Evolutionary conservation across 176 grass and related monocot genomes (phyloP), one percentile per base, ranked within the genome.

Genomic region (Juncus effusus): DNA sequence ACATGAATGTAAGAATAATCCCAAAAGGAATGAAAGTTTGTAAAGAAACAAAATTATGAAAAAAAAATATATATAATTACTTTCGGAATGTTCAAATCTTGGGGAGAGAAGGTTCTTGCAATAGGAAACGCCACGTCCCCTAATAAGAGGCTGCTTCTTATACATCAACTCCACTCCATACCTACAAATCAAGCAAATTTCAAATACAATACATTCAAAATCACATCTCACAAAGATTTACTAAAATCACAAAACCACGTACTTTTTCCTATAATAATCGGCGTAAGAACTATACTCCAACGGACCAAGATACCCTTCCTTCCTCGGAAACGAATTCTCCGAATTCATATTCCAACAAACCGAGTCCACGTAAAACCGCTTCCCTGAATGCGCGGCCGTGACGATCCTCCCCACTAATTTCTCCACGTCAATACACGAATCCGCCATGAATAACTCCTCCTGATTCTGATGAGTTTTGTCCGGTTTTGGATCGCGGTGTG

Each of bases 21-120:
- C n/a, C n/a, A n/a, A n/a, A n/a, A n/a, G n/a, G n/a, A n/a, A n/a
- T n/a, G 10, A 73, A 56, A 52, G 40, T 51, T 50, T 4, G 40
- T 11, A 45, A 37, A 42, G 15, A 75, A 40, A 45, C 54, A 36
- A 36, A 40, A 70, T 16, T 40, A 55, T 28, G 50, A 16, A 9
- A 47, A 47, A 47, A 6, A 56, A 13, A 65, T 56, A 38, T 36
- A 77, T 41, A 13, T 38, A 62, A 61, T 62, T 78, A 99, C 94
- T 88, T 77, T 99, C 94, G 76, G 89, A 93, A 81, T 90, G 83
- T 73, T 99, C 94, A 79, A 99, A 99, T 85, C 94, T 80, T 59
- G 94, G 94, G 65, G 88, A 99, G 47, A 99, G 85, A 59, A 99
- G 88, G 81, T 99, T 99, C 67, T 99, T 99, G 94, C 94, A 99